phyloP scores from a whole-genome alignment of 2,329 filamentous ascomycete genomes.

The Aspergillus sp. region DNA sequence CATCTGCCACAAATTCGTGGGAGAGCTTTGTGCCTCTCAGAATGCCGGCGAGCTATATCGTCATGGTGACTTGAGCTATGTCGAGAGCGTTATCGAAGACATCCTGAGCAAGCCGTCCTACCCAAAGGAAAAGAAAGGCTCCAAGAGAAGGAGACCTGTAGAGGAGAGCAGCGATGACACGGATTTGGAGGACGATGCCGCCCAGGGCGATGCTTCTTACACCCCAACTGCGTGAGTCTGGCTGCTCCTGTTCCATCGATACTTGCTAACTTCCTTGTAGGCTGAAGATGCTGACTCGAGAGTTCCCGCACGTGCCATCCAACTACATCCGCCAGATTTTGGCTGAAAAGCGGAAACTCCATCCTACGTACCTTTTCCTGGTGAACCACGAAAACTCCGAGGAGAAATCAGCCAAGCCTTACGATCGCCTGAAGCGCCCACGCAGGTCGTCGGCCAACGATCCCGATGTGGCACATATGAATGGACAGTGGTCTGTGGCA shows the following conservation, averaged over 20 bases:
- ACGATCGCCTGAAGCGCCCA: conserved; percentile 11
- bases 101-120: conserved; percentile 34
- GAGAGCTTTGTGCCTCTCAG: conserved; percentile 23
- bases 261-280: conserved; percentile 7
- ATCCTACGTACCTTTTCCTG: conserved; percentile 18
- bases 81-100: conserved; percentile 32
- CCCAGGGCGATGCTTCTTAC: conserved; percentile 15
- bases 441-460: too few species aligned
- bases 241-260: conserved; percentile 1
- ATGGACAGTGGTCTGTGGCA: too few species aligned
- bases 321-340: conserved; percentile 28
- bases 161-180: conserved; percentile 12
- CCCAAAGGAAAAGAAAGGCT: conserved; percentile 34
- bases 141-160: conserved; percentile 28
- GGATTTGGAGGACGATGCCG: conserved; percentile 20
- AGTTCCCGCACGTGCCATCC: conserved; percentile 31
- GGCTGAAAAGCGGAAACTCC: conserved; percentile 19
- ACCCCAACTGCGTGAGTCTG: conserved; percentile 13
- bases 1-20: conserved; percentile 36
- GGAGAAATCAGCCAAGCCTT: conserved; percentile 7
- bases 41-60: conserved; percentile 1
- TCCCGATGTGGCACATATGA: too few species aligned
- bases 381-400: conserved; percentile 16
- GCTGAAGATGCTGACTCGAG: conserved; percentile 17
- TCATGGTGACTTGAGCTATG: conserved; percentile 8